These are phyloP conservation scores for Grigorovia humatica DNA, from an alignment of 805 yeast genomes.

Conservation along the genomic window DNA sequence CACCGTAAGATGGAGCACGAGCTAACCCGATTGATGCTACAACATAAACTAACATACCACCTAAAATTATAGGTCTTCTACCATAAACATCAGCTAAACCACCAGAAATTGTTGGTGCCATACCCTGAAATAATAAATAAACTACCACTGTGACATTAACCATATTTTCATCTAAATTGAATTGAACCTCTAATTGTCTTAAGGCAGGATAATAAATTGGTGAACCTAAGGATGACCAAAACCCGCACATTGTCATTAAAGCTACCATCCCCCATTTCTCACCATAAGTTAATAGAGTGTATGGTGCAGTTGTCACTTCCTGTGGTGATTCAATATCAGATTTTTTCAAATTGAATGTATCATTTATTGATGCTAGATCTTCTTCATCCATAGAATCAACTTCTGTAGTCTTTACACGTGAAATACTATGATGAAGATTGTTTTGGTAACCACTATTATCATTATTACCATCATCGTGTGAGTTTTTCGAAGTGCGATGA, in stretches of 20 bases:
- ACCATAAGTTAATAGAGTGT: constrained; percentile 16
- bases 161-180: constrained; percentile 43
- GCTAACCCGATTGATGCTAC: constrained; percentile 63
- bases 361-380: not conserved
- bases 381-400: constrained; percentile 4
- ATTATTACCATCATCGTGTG: not conserved
- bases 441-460: not conserved
- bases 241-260: constrained; percentile 29
- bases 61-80: constrained; percentile 55
- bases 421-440: constrained; percentile 10
- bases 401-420: constrained; percentile 17
- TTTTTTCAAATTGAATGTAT: constrained; percentile 1
- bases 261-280: constrained; percentile 27
- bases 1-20: constrained; percentile 43
- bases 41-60: constrained; percentile 45
- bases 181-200: constrained; percentile 43
- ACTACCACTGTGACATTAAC: constrained; percentile 67
- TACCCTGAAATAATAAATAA: constrained; percentile 63
- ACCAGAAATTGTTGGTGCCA: constrained; percentile 59
- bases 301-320: constrained; percentile 9
- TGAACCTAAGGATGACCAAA: constrained; percentile 64
- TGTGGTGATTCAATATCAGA: not conserved
- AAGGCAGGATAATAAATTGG: constrained; percentile 80
- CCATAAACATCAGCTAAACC: constrained; percentile 61
- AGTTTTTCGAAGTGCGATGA: too few species aligned